Conservation (phyloP, 75 land plant genomes). For the Cupressus sempervirens region DNA sequence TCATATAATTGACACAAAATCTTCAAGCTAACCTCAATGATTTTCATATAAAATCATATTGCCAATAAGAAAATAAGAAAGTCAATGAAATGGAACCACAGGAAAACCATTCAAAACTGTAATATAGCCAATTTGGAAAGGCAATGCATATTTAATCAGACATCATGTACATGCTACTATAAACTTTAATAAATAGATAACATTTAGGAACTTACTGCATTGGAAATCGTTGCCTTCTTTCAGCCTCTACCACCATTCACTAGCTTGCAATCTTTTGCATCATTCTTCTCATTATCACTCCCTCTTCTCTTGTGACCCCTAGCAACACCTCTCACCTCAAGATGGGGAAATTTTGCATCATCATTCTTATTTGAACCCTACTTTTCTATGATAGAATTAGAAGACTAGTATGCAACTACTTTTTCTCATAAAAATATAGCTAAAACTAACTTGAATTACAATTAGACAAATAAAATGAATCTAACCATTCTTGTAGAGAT, state of each 20-base stretch:
- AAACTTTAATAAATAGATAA: neutral
- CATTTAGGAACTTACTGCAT: constrained; percentile 4
- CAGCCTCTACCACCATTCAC: constrained; percentile 42
- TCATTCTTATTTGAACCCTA: constrained; percentile 37
- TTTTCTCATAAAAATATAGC: neutral
- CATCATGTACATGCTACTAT: neutral
- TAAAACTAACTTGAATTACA: neutral
- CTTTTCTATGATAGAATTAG: neutral
- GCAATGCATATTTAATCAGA: neutral
- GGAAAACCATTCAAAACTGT: neutral
- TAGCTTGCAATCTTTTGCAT: too few relatives aligned
- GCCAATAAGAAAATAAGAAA: neutral
- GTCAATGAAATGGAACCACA: neutral
- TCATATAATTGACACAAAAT: neutral
- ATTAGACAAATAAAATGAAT: neutral
- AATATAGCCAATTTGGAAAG: neutral
- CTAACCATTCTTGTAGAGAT: neutral
- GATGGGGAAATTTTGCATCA: constrained; percentile 12
- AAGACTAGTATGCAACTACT: neutral
- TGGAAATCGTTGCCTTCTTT: constrained; percentile 36
- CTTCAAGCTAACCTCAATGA: neutral
- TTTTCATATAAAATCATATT: neutral
- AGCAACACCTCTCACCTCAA: constrained; percentile 37
- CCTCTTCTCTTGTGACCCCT: constrained; percentile 44
- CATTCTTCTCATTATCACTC: neutral